A percentile compares a stretch with the other conserved stretches of the same genome.
These are phyloP conservation scores for Sugiyamaella valdiviana DNA, from an alignment of 805 yeast species.

Conservation along the genomic window DNA sequence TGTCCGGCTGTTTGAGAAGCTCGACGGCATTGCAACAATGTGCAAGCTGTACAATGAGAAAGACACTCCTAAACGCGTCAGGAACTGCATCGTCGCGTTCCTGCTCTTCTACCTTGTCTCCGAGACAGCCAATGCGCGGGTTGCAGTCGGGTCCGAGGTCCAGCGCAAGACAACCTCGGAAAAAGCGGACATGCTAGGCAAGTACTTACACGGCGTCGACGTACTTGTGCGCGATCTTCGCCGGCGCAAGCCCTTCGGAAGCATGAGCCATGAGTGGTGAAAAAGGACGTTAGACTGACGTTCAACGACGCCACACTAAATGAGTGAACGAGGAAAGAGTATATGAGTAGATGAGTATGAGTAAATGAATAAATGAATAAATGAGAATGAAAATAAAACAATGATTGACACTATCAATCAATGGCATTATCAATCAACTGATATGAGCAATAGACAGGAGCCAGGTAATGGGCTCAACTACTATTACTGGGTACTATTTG, in stretches of 20 bases:
- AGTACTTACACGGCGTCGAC: constrained; percentile 39
- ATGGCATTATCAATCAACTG: no score
- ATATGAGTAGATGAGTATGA: no score
- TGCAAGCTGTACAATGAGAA: constrained; percentile 41
- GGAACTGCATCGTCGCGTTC: constrained; percentile 61
- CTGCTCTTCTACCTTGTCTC: constrained; percentile 63
- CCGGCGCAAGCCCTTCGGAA: constrained; percentile 45
- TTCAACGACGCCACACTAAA: not conserved
- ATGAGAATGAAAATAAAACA: no score
- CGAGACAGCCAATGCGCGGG: constrained; percentile 36
- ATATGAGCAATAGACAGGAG: no score
- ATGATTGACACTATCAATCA: no score
- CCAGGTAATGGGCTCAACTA: no score
- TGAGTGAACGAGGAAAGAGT: no score
- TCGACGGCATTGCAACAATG: constrained; percentile 49
- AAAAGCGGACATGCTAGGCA: constrained; percentile 39
- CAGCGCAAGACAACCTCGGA: constrained; percentile 38
- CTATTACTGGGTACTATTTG: no score
- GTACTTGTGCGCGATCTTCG: constrained; percentile 42
- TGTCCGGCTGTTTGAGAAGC: constrained; percentile 51
- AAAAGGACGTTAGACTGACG: no score
- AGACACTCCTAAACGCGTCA: constrained; percentile 44
- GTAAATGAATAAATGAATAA: no score
- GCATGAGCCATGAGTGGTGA: constrained; percentile 43
- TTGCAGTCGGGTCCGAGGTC: constrained; percentile 16